These are phyloP conservation scores for Colletotrichum camelliae DNA, from an alignment of 2,329 filamentous ascomycete species.

Conservation along the genomic window DNA sequence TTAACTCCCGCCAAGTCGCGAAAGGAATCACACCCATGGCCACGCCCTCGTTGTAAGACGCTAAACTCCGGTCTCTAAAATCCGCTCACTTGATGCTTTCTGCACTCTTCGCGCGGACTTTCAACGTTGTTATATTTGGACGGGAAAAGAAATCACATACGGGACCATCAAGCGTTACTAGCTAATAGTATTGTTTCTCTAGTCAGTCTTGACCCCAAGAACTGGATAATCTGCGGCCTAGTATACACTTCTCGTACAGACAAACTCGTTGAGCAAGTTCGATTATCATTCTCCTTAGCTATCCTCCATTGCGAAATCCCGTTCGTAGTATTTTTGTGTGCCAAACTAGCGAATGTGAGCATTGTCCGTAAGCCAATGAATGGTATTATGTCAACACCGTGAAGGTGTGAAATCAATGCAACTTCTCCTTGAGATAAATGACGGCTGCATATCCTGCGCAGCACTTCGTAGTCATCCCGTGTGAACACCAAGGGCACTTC, in stretches of 20 bases:
- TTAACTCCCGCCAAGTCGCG: background rate
- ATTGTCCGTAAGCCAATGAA: background rate
- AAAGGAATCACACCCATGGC: background rate
- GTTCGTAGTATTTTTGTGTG: background rate
- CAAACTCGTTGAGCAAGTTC: background rate
- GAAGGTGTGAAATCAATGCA: slow-evolving; percentile 46
- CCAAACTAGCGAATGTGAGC: background rate
- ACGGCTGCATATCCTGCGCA: slow-evolving; percentile 73
- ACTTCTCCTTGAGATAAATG: slow-evolving; percentile 68
- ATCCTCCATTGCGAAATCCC: background rate
- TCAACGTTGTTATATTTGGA: too few species aligned
- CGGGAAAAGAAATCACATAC: background rate
- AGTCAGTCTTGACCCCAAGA: background rate
- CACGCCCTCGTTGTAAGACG: background rate
- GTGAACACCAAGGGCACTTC: slow-evolving; percentile 74
- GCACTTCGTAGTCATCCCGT: slow-evolving; percentile 72
- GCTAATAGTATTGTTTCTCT: background rate
- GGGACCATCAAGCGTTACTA: background rate
- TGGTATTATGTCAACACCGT: background rate
- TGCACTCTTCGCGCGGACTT: background rate
- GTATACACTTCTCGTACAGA: background rate
- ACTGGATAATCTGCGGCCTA: background rate
- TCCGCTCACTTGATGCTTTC: background rate
- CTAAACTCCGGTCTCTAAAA: background rate
- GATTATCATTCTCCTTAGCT: background rate